Percentiles rank a stretch among this genome's conserved stretches.
Conservation (phyloP, 495 filamentous ascomycete species). For the Penicillium mononematosum region DNA sequence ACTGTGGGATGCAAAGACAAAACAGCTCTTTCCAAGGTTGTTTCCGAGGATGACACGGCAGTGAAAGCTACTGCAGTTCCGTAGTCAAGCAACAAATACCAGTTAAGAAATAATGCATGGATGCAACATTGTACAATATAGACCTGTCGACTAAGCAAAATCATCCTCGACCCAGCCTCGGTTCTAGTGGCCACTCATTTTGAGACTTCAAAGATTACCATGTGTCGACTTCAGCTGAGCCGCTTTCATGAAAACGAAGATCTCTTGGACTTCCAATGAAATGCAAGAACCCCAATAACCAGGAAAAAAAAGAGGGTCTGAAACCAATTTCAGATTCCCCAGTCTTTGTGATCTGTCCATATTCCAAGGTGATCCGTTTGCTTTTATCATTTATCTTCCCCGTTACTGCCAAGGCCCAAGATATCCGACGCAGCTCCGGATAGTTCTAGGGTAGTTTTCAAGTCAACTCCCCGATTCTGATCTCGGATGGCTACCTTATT, state of each 20-base stretch:
- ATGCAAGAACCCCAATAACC: not conserved
- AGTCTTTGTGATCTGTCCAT: constrained; percentile 16
- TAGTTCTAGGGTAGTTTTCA: not conserved
- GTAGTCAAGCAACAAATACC: not conserved
- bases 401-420: constrained; percentile 2
- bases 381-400: not conserved
- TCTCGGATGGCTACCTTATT: constrained; percentile 11
- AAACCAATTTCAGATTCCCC: not conserved
- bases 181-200: not conserved
- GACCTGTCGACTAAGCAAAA: constrained; percentile 11
- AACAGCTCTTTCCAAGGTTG: not conserved
- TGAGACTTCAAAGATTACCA: constrained; percentile 1
- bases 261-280: constrained; percentile 10
- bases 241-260: constrained; percentile 6
- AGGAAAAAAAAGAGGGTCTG: not conserved
- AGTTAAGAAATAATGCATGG: too few species aligned
- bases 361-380: not conserved
- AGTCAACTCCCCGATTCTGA: not conserved
- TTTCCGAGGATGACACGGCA: constrained; percentile 1
- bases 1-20: not conserved
- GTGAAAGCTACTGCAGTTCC: not conserved
- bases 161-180: constrained; percentile 1
- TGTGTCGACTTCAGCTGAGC: constrained; percentile 12
- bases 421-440: constrained; percentile 2
- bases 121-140: not conserved